Evolutionary conservation across 495 filamentous ascomycete species (phyloP), one percentile per base, ranked within the genome.

Genomic region (Penicillium antarcticum): DNA sequence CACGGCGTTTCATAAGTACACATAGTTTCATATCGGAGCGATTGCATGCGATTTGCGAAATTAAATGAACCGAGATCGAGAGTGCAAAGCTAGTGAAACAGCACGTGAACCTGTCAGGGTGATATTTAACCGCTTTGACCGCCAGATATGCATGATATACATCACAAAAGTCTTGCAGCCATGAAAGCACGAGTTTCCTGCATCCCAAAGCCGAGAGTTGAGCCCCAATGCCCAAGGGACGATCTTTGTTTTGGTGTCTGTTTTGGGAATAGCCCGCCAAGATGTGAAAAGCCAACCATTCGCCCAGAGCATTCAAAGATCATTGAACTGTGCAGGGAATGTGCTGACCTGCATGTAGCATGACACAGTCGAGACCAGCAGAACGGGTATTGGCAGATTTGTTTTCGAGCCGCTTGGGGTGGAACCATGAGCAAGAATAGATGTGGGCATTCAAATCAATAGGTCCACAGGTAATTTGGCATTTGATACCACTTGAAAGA

Each of bases 311-410:
- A n/a, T 32, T 55, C 54, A 29, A 13, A 40, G 34, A 16, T 32
- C 29, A 42, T 16, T 50, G 10, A 21, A 29, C 19, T 23, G 43
- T 58, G 36, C 58, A 51, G 37, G 36, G 41, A 37, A 21, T 41
- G 55, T 54, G 52, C 36, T 37, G 33, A 40, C 13, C 58, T 58
- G 53, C 52, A 61, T 29, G 26, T 36, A 42, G 8, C 32, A 42
- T 31, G 32, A 32, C 21, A 32, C 42, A 58, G 55, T 37, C 37
- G 18, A 45, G 41, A 50, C 45, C 29, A 41, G 42, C 31, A 50
- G 17, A 51, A 58, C 52, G 56, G 45, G 36, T 49, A 47, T 50
- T 14, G 48, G 48, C 55, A 58, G 50, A 23, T 10, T 48, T 33
- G 26, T 42, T 19, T n/a, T 5, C 12, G 35, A 31, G 33, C 43